phyloP scores from a whole-genome alignment of 805 yeast genomes.

The Candida vartiovaarae region DNA sequence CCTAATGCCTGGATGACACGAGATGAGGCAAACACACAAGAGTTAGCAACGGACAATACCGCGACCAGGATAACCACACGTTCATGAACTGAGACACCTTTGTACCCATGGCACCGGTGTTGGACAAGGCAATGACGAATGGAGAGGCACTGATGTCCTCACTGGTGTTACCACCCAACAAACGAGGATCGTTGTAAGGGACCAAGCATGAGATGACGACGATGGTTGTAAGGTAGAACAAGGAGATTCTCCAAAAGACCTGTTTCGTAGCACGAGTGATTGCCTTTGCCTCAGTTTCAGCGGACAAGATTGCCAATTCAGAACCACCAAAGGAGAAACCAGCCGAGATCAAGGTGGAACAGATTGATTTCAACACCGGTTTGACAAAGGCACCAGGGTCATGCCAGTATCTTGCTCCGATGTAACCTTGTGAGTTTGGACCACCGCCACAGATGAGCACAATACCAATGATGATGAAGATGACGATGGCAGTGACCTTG shows the following conservation, averaged over 20 bases:
- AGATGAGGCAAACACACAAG: slow-evolving; percentile 62
- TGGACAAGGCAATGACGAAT: slow-evolving; percentile 62
- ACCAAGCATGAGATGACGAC: slow-evolving; percentile 61
- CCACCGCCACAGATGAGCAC: slow-evolving; percentile 41
- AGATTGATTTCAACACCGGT: slow-evolving; percentile 60
- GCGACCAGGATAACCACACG: slow-evolving; percentile 61
- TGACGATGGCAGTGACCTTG: slow-evolving; percentile 38
- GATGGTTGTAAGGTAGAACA: slow-evolving; percentile 59
- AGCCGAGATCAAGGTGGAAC: slow-evolving; percentile 68
- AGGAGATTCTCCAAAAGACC: slow-evolving; percentile 73
- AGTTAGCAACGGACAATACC: slow-evolving; percentile 67
- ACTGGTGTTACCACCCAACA: slow-evolving; percentile 40
- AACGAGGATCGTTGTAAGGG: slow-evolving; percentile 48
- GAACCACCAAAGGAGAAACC: slow-evolving; percentile 75
- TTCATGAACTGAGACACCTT: slow-evolving; percentile 60
- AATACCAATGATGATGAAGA: slow-evolving; percentile 45
- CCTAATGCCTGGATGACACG: slow-evolving; percentile 61
- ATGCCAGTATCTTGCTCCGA: slow-evolving; percentile 39
- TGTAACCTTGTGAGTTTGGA: slow-evolving; percentile 29
- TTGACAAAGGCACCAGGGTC: slow-evolving; percentile 47
- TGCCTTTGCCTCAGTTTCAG: slow-evolving; percentile 70
- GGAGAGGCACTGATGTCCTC: slow-evolving; percentile 72
- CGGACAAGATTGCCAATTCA: slow-evolving; percentile 67
- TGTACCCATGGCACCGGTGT: slow-evolving; percentile 53
- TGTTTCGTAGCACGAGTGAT: slow-evolving; percentile 56